phyloP scores from a whole-genome alignment of 768 basidiomycete species.

The Filobasidium floriforme region DNA sequence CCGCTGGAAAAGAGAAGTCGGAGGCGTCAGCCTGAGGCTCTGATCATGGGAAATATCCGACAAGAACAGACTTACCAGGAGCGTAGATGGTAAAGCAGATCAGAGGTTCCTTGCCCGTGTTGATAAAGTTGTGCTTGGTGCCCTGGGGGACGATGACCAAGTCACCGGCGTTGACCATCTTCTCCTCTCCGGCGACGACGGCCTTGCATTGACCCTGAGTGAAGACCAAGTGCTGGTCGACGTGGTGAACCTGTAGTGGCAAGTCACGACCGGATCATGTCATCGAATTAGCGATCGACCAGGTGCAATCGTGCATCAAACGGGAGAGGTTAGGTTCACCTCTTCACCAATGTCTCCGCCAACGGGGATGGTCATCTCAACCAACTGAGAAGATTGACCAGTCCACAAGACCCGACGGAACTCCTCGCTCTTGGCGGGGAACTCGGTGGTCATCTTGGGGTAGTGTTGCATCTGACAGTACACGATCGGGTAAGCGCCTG shows the following conservation, averaged over 20 bases:
- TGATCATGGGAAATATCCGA: too few relatives aligned
- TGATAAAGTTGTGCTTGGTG: conserved; percentile 45
- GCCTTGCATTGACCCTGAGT: conserved; percentile 45
- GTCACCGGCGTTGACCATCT: conserved; percentile 45
- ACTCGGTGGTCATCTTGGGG: conserved; percentile 37
- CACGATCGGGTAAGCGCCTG: background rate
- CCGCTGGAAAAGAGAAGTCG: too few relatives aligned
- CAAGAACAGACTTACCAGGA: conserved; percentile 25
- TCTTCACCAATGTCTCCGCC: conserved; percentile 48
- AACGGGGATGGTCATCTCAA: conserved; percentile 47
- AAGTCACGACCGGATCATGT: background rate
- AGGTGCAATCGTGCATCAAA: background rate
- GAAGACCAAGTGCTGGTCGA: conserved; percentile 47
- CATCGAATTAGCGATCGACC: background rate
- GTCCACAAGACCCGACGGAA: conserved; percentile 47
- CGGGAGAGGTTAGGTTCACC: conserved; percentile 27
- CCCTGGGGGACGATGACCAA: conserved; percentile 47
- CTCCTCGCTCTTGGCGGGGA: conserved; percentile 40
- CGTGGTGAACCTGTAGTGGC: conserved; percentile 39
- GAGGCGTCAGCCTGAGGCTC: too few relatives aligned
- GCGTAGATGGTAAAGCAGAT: conserved; percentile 45
- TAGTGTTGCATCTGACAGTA: conserved; percentile 37
- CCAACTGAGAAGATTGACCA: conserved; percentile 43
- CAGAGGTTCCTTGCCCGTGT: conserved; percentile 43
- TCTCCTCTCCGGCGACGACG: conserved; percentile 46